These are phyloP conservation scores for Aquilaria yunnanensis DNA, from an alignment of 345 rosid species.

Conservation along the genomic window DNA sequence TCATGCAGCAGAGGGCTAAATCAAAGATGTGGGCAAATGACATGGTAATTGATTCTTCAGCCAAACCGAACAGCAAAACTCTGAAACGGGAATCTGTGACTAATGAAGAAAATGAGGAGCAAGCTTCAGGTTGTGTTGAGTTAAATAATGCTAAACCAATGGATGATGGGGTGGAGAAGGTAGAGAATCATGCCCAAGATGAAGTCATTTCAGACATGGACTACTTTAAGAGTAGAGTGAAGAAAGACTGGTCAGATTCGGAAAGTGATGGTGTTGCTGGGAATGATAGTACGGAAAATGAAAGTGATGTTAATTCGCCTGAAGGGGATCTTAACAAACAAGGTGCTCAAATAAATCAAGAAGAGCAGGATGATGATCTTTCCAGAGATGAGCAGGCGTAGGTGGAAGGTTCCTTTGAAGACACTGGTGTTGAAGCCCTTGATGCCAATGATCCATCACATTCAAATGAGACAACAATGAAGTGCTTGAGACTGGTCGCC, in stretches of 20 bases:
- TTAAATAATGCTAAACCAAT: slow-evolving; percentile 17
- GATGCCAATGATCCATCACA: slow-evolving; percentile 25
- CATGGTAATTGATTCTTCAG: slow-evolving; percentile 26
- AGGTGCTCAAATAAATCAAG: slow-evolving; percentile 11
- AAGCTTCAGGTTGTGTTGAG: slow-evolving; percentile 19
- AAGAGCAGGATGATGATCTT: slow-evolving; percentile 10
- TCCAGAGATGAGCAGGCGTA: slow-evolving; percentile 17
- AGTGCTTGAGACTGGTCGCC: slow-evolving; percentile 49
- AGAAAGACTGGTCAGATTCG: slow-evolving; percentile 69
- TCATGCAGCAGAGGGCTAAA: slow-evolving; percentile 67
- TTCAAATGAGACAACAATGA: slow-evolving; percentile 31
- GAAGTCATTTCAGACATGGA: slow-evolving; percentile 74
- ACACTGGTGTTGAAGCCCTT: slow-evolving; percentile 31
- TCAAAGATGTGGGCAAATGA: slow-evolving; percentile 86
- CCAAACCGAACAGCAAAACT: slow-evolving; percentile 19
- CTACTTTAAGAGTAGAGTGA: slow-evolving; percentile 83
- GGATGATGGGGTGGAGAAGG: slow-evolving; percentile 23
- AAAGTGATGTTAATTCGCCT: slow-evolving; percentile 18
- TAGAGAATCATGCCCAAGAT: slow-evolving; percentile 24
- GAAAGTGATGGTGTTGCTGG: slow-evolving; percentile 37
- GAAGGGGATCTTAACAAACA: slow-evolving; percentile 18
- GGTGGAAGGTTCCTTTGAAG: slow-evolving; percentile 26
- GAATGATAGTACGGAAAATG: slow-evolving; percentile 12
- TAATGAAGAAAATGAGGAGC: slow-evolving; percentile 26
- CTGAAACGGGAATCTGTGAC: slow-evolving; percentile 16